A percentile compares a stretch with the other conserved stretches of the same genome.
Evolutionary conservation across 148 eudicot species (phyloP).

Genomic region (Spergularia marina): DNA sequence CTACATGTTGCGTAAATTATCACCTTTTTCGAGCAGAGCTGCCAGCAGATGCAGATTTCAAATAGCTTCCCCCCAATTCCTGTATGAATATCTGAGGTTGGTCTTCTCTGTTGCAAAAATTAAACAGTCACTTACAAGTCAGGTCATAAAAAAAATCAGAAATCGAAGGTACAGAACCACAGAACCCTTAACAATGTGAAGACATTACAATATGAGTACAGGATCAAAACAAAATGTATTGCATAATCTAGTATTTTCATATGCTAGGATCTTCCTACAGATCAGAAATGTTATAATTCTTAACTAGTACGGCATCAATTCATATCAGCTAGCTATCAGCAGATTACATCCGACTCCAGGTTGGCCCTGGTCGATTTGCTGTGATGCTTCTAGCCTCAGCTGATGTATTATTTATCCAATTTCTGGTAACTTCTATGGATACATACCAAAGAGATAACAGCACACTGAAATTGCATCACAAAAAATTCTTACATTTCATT

Average conservation of each 20-base stretch:
- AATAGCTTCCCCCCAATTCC: constrained; percentile 32
- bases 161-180: background rate
- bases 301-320: background rate
- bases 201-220: background rate
- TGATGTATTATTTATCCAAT: background rate
- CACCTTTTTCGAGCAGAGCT: constrained; percentile 26
- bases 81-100: constrained; percentile 70
- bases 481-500: constrained; percentile 61
- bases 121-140: background rate
- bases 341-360: background rate
- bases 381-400: background rate
- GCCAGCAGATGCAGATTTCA: constrained; percentile 34
- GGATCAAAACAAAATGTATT: background rate
- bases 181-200: background rate
- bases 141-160: background rate
- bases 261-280: background rate
- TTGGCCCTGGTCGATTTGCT: background rate
- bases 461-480: background rate
- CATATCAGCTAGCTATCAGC: background rate
- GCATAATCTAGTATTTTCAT: background rate
- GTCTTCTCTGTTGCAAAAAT: constrained; percentile 55
- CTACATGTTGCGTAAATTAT: background rate
- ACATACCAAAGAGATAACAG: background rate
- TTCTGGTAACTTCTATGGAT: background rate
- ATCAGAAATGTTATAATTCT: too few species aligned